phyloP scores from a whole-genome alignment of 2,329 filamentous ascomycete species.

The Fusarium sp. region DNA sequence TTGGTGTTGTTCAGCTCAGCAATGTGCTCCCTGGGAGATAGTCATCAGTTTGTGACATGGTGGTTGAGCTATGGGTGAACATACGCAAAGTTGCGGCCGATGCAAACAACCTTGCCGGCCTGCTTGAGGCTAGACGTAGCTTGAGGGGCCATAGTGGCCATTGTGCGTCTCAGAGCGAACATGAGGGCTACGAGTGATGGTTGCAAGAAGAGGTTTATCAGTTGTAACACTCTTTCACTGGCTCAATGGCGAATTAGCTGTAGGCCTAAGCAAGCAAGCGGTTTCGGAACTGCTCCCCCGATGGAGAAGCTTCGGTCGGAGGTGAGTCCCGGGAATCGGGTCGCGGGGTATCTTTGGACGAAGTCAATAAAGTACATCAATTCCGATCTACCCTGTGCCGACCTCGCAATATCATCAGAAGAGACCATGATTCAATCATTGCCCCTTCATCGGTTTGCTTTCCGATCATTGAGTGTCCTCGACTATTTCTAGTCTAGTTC shows the following conservation, averaged over 20 bases:
- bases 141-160: slow-evolving; percentile 53
- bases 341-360: slow-evolving; percentile 1
- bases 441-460: not conserved
- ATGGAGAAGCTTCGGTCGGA: slow-evolving; percentile 43
- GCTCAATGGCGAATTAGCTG: slow-evolving; percentile 1
- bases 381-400: slow-evolving; percentile 1
- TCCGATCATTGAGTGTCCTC: not conserved
- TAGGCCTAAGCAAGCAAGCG: slow-evolving; percentile 7
- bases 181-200: slow-evolving; percentile 38
- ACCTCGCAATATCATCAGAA: slow-evolving; percentile 9
- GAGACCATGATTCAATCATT: not conserved
- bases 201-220: not conserved
- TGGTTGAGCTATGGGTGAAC: slow-evolving; percentile 42
- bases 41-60: slow-evolving; percentile 15
- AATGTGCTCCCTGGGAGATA: slow-evolving; percentile 78
- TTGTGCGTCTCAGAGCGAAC: slow-evolving; percentile 50
- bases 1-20: slow-evolving; percentile 86
- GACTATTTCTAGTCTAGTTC: not conserved
- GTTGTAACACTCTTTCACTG: not conserved
- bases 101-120: slow-evolving; percentile 85
- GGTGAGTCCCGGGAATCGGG: slow-evolving; percentile 20
- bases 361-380: not conserved
- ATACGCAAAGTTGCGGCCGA: slow-evolving; percentile 95
- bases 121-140: slow-evolving; percentile 58
- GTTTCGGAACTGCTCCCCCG: slow-evolving; percentile 35